Evolutionary conservation across 1,284 basidiomycete species (phyloP), one percentile per base, ranked within the genome.

Genomic region (Ustilago loliicola): DNA sequence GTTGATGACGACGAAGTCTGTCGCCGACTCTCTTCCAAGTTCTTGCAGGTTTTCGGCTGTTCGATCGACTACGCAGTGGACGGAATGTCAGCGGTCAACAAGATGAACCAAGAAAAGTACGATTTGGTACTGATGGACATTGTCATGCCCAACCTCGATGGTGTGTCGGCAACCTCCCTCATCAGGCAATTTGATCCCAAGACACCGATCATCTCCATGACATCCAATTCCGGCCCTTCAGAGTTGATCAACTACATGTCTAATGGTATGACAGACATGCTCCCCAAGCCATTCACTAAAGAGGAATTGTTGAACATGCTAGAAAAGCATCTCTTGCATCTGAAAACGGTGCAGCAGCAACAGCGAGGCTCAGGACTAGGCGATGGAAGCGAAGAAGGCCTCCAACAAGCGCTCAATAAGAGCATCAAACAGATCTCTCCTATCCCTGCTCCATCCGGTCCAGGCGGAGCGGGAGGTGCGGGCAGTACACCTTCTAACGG

Each of bases 141-240:
- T 66, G 93, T 95, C 61, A 96, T 96, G 94, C 94, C 94, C 10
- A 94, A 95, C 86, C 88, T 96, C 76, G 94, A 96, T 77, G 87
- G 87, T 29, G 91, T 96, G 25, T 92, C 92, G 23, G 95, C 96
- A 10, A 98, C 96, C 48, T 94, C 92, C 61, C 87, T 98, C 80
- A 98, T 98, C 81, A 90, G 96, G 17, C 93, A 95, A 88, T 98
- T 98, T 83, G 95, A 98, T 88, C 91, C 91, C 68, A 92, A 91
- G 88, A 98, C 96, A 54, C 96, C 96, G 2, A 97, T 97, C 86
- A 97, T 98, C 82, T 95, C 93, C 17, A 97, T 98, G 95, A 97
- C 95, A 61, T 93, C 92, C 83, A 97, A 96, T 86, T 94, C 93
- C 60, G 93, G 93, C 79, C 95, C 95, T 23, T 91, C 91, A 82